phyloP scores from a whole-genome alignment of 495 filamentous ascomycete genomes.

The Penicillium turbatum region DNA sequence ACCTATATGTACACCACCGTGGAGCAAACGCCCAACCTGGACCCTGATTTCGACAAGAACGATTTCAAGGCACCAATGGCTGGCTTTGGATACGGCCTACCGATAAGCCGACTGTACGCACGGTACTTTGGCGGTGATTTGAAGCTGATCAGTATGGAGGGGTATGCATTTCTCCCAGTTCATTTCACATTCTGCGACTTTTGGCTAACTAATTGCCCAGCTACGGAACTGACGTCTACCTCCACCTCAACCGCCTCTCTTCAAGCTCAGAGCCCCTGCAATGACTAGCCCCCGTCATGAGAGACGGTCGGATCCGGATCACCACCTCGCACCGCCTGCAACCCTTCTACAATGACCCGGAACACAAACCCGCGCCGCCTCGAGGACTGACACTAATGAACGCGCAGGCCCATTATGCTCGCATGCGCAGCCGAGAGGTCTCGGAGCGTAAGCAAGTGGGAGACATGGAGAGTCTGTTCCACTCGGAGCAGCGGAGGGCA shows the following conservation, averaged over 20 bases:
- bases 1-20: slow-evolving; percentile 99
- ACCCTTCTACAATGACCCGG: slow-evolving; percentile 40
- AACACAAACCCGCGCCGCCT: slow-evolving; percentile 42
- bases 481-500: slow-evolving; percentile 25
- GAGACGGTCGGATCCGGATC: slow-evolving; percentile 57
- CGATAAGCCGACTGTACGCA: slow-evolving; percentile 89
- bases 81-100: slow-evolving; percentile 93
- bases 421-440: slow-evolving; percentile 61
- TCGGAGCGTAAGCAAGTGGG: slow-evolving; percentile 84
- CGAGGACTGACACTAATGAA: slow-evolving; percentile 85
- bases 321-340: slow-evolving; percentile 45
- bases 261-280: slow-evolving; percentile 95
- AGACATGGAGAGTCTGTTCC: slow-evolving; percentile 63
- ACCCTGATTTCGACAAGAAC: slow-evolving; percentile 97
- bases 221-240: slow-evolving; percentile 97
- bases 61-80: slow-evolving; percentile 99
- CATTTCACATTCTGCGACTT: neutral
- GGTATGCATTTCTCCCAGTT: slow-evolving; percentile 61
- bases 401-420: slow-evolving; percentile 50
- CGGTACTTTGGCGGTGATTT: slow-evolving; percentile 96
- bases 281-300: slow-evolving; percentile 98
- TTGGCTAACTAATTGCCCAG: slow-evolving; percentile 42
- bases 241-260: slow-evolving; percentile 91
- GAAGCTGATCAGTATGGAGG: slow-evolving; percentile 98
- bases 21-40: slow-evolving; percentile 87